Evolutionary conservation across 768 basidiomycete genomes (phyloP), one percentile per base, ranked within the genome.

Genomic region (Rhizopogon sp.): DNA sequence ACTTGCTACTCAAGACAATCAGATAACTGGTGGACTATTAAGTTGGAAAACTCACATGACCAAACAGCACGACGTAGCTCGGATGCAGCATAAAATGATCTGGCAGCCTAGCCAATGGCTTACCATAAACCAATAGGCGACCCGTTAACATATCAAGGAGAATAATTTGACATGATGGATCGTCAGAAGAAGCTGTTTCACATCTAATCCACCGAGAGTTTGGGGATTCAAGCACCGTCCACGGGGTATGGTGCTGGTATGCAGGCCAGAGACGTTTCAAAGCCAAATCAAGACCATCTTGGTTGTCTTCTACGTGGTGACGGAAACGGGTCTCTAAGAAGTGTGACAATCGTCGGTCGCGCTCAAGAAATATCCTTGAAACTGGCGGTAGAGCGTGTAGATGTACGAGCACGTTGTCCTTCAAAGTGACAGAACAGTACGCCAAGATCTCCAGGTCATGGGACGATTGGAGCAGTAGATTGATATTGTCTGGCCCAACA

Each of bases 71-170:
- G 14, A 43, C 43, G 53, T 76, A 80, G 3, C 66, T 59, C 1
- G 66, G 35, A 58, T 79, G 70, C 0, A 22, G 45, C 2, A 62
- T 41, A 29, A 79, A 74, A 0, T 58, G 55, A 7, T 41, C 29
- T 0, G 79, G 75, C 13, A 80, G 68, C 22, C 66, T 69, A 14
- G 74, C 72, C 8, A 75, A 53, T 1, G 72, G 67, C 54, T 69
- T 69, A 6, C 78, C 79, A 10, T 74, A 61, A 9, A 81, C 66
- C 16, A 79, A 65, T 1, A 81, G 62, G 22, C 60, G 47, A 11
- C 78, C 79, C 16, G 67, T 59, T 2, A 79, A 56, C 1, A 80
- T 35, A 52, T 82, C 72, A 17, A 76, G 63, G 46, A 72, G 67
- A 6, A 80, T 65, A 17, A n/a, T 45, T 44, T 72, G 72, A 17